These are phyloP conservation scores for Ceratobasidium theobromae DNA, from an alignment of 1,284 basidiomycete species.

Conservation along the genomic window DNA sequence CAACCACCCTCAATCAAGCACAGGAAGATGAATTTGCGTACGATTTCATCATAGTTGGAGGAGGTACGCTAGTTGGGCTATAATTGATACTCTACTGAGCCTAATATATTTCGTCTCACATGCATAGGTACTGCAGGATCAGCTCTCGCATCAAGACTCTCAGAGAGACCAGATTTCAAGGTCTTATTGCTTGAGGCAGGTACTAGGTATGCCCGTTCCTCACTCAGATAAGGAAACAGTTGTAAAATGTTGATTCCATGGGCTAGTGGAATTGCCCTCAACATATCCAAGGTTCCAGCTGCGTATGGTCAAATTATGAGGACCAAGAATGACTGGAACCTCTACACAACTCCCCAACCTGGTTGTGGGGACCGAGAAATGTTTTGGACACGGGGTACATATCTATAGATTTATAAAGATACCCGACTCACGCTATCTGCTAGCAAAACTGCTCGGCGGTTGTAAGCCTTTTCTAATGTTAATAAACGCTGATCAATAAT, in stretches of 20 bases:
- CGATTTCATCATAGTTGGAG: constrained; percentile 27
- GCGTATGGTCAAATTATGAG: constrained; percentile 45
- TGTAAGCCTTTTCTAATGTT: constrained; percentile 49
- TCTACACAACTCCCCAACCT: constrained; percentile 58
- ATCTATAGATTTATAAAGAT: background rate
- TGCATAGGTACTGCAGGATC: constrained; percentile 22
- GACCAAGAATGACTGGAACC: constrained; percentile 50
- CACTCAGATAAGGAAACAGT: background rate
- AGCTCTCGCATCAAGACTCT: constrained; percentile 21
- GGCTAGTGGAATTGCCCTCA: constrained; percentile 8
- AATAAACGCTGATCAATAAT: background rate
- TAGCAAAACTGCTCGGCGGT: constrained; percentile 67
- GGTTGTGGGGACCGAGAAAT: constrained; percentile 50
- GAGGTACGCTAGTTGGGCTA: background rate
- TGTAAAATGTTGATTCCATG: background rate
- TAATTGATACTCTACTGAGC: background rate
- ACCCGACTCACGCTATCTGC: background rate
- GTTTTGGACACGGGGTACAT: constrained; percentile 64
- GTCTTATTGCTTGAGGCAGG: constrained; percentile 26
- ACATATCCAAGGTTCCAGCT: constrained; percentile 10
- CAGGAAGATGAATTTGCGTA: background rate
- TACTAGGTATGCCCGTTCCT: background rate
- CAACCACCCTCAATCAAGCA: background rate
- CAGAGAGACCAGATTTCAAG: constrained; percentile 24
- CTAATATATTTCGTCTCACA: background rate